These are phyloP conservation scores for Plectosphaerella cucumerina DNA, from an alignment of 2,329 filamentous ascomycete genomes.

Conservation along the genomic window DNA sequence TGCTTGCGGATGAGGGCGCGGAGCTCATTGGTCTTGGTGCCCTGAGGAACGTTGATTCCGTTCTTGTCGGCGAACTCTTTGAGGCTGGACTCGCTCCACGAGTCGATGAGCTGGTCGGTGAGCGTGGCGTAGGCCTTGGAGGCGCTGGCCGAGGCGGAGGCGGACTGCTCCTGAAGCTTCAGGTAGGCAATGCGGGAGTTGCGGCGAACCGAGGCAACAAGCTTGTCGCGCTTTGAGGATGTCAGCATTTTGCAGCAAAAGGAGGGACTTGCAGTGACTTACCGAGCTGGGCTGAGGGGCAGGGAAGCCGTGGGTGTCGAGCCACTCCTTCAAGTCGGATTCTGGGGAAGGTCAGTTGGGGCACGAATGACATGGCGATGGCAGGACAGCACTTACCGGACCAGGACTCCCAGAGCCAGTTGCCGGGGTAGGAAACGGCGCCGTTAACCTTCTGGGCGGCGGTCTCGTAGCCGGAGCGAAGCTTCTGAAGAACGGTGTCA, in stretches of 20 bases:
- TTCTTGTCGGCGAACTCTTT: constrained; percentile 95
- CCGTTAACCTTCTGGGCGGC: constrained; percentile 72
- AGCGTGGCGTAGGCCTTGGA: constrained; percentile 69
- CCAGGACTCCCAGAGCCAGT: constrained; percentile 93
- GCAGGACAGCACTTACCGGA: constrained; percentile 37
- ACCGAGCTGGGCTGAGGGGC: constrained; percentile 74
- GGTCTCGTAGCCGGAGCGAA: constrained; percentile 76
- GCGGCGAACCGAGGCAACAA: constrained; percentile 84
- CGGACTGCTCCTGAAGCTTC: constrained; percentile 57
- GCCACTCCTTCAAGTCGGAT: constrained; percentile 90
- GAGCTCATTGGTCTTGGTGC: constrained; percentile 85
- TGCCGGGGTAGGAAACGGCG: constrained; percentile 79
- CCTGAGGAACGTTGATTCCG: constrained; percentile 79
- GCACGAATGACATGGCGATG: background rate
- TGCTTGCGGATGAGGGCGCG: constrained; percentile 87
- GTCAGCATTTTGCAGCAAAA: constrained; percentile 12
- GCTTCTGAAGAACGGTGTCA: constrained; percentile 73
- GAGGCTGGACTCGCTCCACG: constrained; percentile 83
- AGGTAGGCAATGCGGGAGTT: constrained; percentile 79
- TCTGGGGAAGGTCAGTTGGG: constrained; percentile 36
- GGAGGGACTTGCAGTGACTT: constrained; percentile 12
- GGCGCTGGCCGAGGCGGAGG: constrained; percentile 59
- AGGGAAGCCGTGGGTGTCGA: constrained; percentile 82
- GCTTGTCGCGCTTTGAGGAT: constrained; percentile 63
- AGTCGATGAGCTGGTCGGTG: constrained; percentile 79